A percentile compares a stretch with the other conserved stretches of the same genome.
Evolutionary conservation across 2,329 filamentous ascomycete species (phyloP).

Genomic region (Aspergillaceae sp.): DNA sequence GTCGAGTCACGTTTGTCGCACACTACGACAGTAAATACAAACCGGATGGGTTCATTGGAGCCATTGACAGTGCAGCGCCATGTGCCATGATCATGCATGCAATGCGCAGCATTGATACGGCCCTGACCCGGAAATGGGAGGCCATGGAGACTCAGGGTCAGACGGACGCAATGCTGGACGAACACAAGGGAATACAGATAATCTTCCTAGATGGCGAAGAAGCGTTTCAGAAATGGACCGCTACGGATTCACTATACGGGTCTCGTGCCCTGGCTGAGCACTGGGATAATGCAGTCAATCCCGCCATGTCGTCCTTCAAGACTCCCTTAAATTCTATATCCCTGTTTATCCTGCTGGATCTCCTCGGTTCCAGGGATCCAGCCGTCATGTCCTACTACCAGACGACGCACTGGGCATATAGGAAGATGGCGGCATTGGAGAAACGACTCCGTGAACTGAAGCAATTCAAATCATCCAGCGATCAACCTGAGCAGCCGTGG

Average conservation of each 20-base stretch:
- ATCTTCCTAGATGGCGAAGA: conserved; percentile 90
- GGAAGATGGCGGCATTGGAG: conserved; percentile 65
- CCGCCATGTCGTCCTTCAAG: conserved; percentile 63
- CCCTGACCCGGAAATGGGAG: conserved; percentile 73
- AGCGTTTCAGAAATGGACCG: conserved; percentile 73
- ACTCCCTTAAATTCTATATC: conserved; percentile 70
- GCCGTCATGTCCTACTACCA: conserved; percentile 76
- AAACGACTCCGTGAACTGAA: conserved; percentile 59
- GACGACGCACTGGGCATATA: conserved; percentile 89
- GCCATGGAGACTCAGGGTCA: conserved; percentile 56
- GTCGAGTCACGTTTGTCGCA: conserved; percentile 75
- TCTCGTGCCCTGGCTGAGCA: conserved; percentile 69
- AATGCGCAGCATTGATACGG: conserved; percentile 68
- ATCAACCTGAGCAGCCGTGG: conserved; percentile 41
- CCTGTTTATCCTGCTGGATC: conserved; percentile 83
- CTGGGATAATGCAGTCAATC: conserved; percentile 66
- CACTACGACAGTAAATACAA: conserved; percentile 83
- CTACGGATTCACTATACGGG: conserved; percentile 78
- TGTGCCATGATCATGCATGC: conserved; percentile 90
- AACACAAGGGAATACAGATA: conserved; percentile 77
- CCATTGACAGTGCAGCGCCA: conserved; percentile 85
- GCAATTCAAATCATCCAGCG: conserved; percentile 53
- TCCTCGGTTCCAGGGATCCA: conserved; percentile 65
- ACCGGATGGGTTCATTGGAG: conserved; percentile 83
- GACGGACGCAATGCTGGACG: conserved; percentile 49